Conservation (phyloP, 2,329 filamentous ascomycete genomes). For the Malbranchea cinnamomea region DNA sequence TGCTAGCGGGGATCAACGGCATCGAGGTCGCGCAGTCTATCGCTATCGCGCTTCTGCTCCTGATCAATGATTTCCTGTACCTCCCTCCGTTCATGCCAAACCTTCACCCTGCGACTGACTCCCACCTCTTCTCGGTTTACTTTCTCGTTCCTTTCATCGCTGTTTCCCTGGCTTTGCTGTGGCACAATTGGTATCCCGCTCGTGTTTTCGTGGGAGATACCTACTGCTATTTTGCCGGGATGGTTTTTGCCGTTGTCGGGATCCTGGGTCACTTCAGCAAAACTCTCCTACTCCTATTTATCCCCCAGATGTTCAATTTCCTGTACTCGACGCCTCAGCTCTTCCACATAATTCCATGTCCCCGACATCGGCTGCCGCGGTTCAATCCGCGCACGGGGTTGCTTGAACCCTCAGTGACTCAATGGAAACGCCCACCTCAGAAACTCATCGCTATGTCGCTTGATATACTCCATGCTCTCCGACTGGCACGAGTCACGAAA, state of each 20-base stretch:
- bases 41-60: slow-evolving; percentile 70
- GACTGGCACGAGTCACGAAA: slow-evolving; percentile 51
- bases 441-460: slow-evolving; percentile 48
- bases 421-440: slow-evolving; percentile 58
- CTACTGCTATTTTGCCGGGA: slow-evolving; percentile 98
- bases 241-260: slow-evolving; percentile 95
- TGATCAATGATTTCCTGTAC: slow-evolving; percentile 79
- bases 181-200: slow-evolving; percentile 92
- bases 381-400: slow-evolving; percentile 78
- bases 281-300: slow-evolving; percentile 75
- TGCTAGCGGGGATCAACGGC: slow-evolving; percentile 97
- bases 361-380: slow-evolving; percentile 74
- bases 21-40: slow-evolving; percentile 93
- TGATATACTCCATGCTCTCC: slow-evolving; percentile 52
- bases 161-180: slow-evolving; percentile 71
- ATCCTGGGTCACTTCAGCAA: slow-evolving; percentile 98
- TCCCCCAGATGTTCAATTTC: slow-evolving; percentile 95
- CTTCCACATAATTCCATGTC: slow-evolving; percentile 79
- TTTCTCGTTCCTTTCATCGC: slow-evolving; percentile 87
- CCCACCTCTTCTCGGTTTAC: slow-evolving; percentile 90
- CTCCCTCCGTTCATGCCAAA: slow-evolving; percentile 58
- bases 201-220: slow-evolving; percentile 95
- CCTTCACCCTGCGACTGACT: slow-evolving; percentile 87
- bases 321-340: slow-evolving; percentile 84
- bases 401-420: slow-evolving; percentile 71